These are phyloP conservation scores for Globisporangium nunn DNA, from an alignment of 352 stramenopile species.

Conservation along the genomic window DNA sequence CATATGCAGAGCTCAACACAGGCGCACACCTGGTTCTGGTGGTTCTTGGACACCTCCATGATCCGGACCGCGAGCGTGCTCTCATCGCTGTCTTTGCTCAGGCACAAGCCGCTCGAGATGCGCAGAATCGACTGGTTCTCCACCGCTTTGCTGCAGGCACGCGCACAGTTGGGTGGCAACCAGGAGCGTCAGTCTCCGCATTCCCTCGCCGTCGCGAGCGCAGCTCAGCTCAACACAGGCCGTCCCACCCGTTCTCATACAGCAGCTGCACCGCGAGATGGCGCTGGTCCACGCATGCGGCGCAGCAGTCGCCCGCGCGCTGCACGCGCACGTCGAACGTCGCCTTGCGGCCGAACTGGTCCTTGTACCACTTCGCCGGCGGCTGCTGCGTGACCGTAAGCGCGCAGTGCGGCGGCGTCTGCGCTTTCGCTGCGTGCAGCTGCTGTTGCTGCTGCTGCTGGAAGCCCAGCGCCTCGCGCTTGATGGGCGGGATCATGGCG, in stretches of 20 bases:
- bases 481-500: slow-evolving; percentile 11
- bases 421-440: background rate
- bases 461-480: slow-evolving; percentile 3
- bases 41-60: slow-evolving; percentile 80
- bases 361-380: slow-evolving; percentile 67
- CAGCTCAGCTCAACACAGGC: background rate
- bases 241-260: slow-evolving; percentile 50
- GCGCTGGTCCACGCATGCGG: slow-evolving; percentile 38
- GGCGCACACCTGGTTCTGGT: slow-evolving; percentile 60
- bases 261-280: slow-evolving; percentile 56
- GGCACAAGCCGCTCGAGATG: slow-evolving; percentile 48
- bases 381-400: slow-evolving; percentile 56
- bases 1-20: no score
- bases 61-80: slow-evolving; percentile 59
- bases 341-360: slow-evolving; percentile 70
- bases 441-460: slow-evolving; percentile 3
- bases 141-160: slow-evolving; percentile 36
- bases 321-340: slow-evolving; percentile 54
- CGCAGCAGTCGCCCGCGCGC: slow-evolving; percentile 23
- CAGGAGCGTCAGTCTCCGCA: background rate
- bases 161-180: background rate
- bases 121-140: slow-evolving; percentile 75
- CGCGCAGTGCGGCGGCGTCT: slow-evolving; percentile 16
- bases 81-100: slow-evolving; percentile 38
- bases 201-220: background rate